phyloP scores from a whole-genome alignment of 768 basidiomycete species.

The Thelephora ganbajun region DNA sequence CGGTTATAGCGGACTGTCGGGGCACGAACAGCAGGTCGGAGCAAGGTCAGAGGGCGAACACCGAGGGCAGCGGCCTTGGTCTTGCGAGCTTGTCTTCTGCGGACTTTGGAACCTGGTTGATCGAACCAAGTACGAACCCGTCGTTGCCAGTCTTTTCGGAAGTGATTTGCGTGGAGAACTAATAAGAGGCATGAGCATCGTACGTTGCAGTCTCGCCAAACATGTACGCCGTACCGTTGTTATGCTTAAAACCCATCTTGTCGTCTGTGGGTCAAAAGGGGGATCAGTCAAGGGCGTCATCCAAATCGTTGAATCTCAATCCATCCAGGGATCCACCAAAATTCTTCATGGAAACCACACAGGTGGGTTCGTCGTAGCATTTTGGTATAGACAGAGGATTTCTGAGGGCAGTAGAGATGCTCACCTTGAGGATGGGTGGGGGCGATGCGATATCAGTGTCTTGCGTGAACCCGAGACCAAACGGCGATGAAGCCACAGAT shows the following conservation, averaged over 20 bases:
- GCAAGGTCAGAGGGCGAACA: constrained; percentile 79
- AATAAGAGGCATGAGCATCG: constrained; percentile 1
- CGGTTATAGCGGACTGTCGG: constrained; percentile 98
- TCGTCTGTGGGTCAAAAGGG: constrained; percentile 23
- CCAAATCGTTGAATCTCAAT: constrained; percentile 5
- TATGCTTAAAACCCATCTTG: constrained; percentile 67
- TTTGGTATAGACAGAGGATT: no score
- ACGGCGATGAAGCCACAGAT: neutral
- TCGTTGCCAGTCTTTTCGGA: constrained; percentile 98
- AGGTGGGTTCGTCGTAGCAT: neutral
- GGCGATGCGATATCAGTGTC: no score
- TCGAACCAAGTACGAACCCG: constrained; percentile 97
- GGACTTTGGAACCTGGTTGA: constrained; percentile 96
- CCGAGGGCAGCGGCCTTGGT: constrained; percentile 83
- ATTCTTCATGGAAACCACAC: neutral
- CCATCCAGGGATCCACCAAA: constrained; percentile 5
- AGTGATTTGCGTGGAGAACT: constrained; percentile 91
- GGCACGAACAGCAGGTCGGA: no score
- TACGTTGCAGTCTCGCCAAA: neutral
- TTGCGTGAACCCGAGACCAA: no score
- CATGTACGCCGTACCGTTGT: constrained; percentile 61
- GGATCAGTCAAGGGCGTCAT: constrained; percentile 10
- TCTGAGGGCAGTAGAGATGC: neutral
- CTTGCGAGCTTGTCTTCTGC: constrained; percentile 85
- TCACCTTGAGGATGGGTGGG: neutral